phyloP scores from a whole-genome alignment of 192 early-diverging fungal genomes.

The Coemansia sp. region DNA sequence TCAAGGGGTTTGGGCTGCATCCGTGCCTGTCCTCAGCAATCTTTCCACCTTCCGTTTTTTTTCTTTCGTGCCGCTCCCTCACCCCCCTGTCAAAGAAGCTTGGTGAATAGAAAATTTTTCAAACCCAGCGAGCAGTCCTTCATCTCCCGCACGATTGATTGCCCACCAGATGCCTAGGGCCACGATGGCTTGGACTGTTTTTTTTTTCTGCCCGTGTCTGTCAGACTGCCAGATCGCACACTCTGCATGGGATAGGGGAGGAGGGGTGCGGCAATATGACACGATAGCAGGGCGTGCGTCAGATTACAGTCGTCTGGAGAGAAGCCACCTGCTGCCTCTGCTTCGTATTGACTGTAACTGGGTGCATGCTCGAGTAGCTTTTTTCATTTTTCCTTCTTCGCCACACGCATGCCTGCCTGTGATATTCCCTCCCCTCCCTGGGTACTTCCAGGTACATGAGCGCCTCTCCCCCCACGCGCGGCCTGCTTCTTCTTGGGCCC shows the following conservation, averaged over 20 bases:
- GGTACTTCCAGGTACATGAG: background rate
- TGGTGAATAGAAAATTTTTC: slow-evolving; percentile 7
- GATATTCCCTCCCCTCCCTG: background rate
- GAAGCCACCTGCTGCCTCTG: background rate
- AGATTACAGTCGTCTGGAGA: background rate
- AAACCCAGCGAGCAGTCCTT: slow-evolving; percentile 1
- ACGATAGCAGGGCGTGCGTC: background rate
- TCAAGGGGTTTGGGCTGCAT: background rate
- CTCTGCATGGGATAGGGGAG: background rate
- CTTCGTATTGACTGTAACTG: background rate
- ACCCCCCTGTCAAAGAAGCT: slow-evolving; percentile 1
- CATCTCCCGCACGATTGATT: background rate
- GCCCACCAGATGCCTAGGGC: background rate
- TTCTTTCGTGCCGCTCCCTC: background rate
- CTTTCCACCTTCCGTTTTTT: background rate
- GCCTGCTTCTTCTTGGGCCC: background rate
- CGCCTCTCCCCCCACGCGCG: background rate
- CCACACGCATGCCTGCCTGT: background rate
- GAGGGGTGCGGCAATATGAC: background rate
- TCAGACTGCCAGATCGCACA: background rate
- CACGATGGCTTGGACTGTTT: slow-evolving; percentile 1
- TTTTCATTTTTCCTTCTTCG: background rate
- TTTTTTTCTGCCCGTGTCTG: background rate
- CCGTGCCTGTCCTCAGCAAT: background rate
- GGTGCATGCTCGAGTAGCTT: background rate